These are phyloP conservation scores for Neurospora sublineolata DNA, from an alignment of 495 filamentous ascomycete species.

Conservation along the genomic window DNA sequence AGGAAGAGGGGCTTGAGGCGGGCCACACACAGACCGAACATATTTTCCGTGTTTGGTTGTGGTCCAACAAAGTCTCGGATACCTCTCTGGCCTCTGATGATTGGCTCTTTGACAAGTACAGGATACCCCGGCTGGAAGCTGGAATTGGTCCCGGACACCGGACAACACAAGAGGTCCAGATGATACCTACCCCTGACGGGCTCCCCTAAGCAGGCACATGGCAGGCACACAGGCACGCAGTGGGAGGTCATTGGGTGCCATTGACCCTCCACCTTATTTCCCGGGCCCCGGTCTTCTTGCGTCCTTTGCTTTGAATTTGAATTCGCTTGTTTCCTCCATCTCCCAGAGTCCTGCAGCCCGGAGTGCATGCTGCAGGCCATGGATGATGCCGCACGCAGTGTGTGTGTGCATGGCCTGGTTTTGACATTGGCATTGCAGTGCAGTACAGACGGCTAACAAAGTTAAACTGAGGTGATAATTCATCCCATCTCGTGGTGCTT, in stretches of 20 bases:
- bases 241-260: background rate
- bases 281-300: background rate
- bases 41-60: background rate
- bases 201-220: background rate
- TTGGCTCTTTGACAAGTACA: background rate
- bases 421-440: conserved; percentile 3
- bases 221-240: background rate
- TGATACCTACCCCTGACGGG: background rate
- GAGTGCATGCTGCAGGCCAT: background rate
- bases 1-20: background rate
- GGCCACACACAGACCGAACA: background rate
- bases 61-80: background rate
- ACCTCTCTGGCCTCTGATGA: background rate
- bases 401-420: conserved; percentile 5
- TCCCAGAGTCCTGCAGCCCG: background rate
- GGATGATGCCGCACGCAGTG: background rate
- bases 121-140: background rate
- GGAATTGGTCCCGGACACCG: background rate
- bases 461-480: background rate
- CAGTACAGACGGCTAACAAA: too few relatives aligned
- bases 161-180: background rate
- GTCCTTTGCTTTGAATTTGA: background rate
- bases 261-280: background rate
- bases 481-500: background rate
- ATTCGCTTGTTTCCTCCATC: background rate